Percentiles rank a stretch among this genome's conserved stretches.
Evolutionary conservation across 2,329 filamentous ascomycete species (phyloP).

Genomic region (Colletotrichum camelliae): DNA sequence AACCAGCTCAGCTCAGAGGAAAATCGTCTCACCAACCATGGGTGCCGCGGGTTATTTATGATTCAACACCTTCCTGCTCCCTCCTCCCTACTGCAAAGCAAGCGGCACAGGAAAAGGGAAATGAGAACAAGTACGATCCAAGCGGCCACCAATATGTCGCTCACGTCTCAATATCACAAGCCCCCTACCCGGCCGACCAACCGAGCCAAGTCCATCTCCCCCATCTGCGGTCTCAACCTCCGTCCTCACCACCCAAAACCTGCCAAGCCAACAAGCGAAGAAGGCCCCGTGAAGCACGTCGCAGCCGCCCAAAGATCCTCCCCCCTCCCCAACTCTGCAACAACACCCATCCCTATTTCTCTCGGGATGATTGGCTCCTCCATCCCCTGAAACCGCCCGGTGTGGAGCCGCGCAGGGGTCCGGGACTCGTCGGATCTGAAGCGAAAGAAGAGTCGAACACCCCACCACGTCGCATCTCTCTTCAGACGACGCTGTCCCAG

Average conservation of each 20-base stretch:
- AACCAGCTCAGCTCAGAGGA: background rate
- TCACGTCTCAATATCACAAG: background rate
- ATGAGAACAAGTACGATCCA: background rate
- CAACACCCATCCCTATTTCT: background rate
- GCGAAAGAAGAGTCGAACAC: conserved; percentile 1
- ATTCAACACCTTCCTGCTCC: background rate
- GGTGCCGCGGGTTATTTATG: background rate
- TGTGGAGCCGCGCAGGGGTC: background rate
- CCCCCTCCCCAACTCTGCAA: background rate
- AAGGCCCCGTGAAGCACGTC: background rate
- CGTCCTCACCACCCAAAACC: background rate
- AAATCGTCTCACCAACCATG: background rate
- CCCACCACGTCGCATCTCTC: background rate
- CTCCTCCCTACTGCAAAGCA: background rate
- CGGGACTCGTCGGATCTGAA: conserved; percentile 9
- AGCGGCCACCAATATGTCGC: conserved; percentile 1
- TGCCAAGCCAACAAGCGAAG: background rate
- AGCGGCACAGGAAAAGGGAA: background rate
- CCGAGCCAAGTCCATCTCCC: background rate
- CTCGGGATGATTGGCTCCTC: background rate
- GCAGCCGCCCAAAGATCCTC: background rate
- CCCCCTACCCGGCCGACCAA: background rate
- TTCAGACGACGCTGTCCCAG: background rate
- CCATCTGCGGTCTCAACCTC: background rate
- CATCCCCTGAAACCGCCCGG: conserved; percentile 2